phyloP scores from a whole-genome alignment of 2,329 filamentous ascomycete species.

The Trichoderma sp. region DNA sequence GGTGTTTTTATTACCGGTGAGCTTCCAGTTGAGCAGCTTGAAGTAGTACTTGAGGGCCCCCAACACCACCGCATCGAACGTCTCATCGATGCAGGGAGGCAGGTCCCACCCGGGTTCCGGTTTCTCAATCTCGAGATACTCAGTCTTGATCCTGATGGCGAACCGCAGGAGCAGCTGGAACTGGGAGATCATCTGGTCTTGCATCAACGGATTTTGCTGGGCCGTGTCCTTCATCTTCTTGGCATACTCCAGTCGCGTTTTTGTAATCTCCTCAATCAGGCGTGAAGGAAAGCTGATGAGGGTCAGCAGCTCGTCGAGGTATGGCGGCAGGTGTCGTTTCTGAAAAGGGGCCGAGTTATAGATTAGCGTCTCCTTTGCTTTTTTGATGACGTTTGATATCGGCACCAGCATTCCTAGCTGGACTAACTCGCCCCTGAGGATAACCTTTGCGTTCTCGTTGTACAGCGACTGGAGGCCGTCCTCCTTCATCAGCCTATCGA shows the following conservation, averaged over 20 bases:
- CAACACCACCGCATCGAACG: slow-evolving; percentile 86
- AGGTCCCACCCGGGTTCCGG: slow-evolving; percentile 92
- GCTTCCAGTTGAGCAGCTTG: slow-evolving; percentile 96
- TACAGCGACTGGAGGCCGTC: slow-evolving; percentile 91
- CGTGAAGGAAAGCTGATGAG: slow-evolving; percentile 97
- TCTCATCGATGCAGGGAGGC: slow-evolving; percentile 93
- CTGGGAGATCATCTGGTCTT: slow-evolving; percentile 96
- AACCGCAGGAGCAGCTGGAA: slow-evolving; percentile 91
- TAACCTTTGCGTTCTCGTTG: slow-evolving; percentile 55
- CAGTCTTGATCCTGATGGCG: slow-evolving; percentile 87
- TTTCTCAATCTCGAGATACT: slow-evolving; percentile 78
- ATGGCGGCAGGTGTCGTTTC: slow-evolving; percentile 86
- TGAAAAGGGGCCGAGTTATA: slow-evolving; percentile 80
- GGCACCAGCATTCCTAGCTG: slow-evolving; percentile 76
- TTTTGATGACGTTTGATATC: slow-evolving; percentile 82
- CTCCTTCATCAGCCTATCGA: slow-evolving; percentile 92
- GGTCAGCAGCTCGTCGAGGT: slow-evolving; percentile 93
- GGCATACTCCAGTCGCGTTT: slow-evolving; percentile 84
- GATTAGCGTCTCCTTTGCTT: slow-evolving; percentile 90
- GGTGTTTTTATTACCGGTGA: slow-evolving; percentile 96
- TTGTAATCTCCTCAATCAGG: slow-evolving; percentile 94
- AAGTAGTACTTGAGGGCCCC: slow-evolving; percentile 98
- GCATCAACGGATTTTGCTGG: slow-evolving; percentile 88
- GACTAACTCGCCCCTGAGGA: slow-evolving; percentile 69
- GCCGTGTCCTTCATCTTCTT: slow-evolving; percentile 94